Conservation (phyloP, 2,329 filamentous ascomycete genomes). For the Fusarium setosum region DNA sequence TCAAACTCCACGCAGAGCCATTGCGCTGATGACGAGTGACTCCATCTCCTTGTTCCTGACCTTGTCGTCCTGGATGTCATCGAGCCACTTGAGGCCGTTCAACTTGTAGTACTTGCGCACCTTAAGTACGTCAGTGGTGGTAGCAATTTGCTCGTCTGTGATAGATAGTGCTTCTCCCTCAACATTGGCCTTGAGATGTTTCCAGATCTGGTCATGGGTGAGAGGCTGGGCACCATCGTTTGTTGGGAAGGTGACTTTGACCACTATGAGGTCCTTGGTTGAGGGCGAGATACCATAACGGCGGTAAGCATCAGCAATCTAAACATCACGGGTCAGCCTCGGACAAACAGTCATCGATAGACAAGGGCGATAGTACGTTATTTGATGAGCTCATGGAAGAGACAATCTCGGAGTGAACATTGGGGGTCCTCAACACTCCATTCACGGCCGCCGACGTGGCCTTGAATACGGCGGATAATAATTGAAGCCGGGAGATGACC, state of each 20-base stretch:
- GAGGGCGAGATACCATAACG: constrained; percentile 82
- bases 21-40: constrained; percentile 76
- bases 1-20: constrained; percentile 68
- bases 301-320: constrained; percentile 94
- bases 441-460: constrained; percentile 76
- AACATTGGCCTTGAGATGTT: constrained; percentile 71
- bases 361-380: constrained; percentile 66
- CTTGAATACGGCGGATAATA: constrained; percentile 80
- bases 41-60: constrained; percentile 70
- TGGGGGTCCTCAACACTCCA: constrained; percentile 77
- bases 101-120: constrained; percentile 91
- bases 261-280: constrained; percentile 78
- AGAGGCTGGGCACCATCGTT: constrained; percentile 53
- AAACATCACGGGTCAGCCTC: constrained; percentile 15
- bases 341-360: neutral
- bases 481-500: constrained; percentile 78
- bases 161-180: constrained; percentile 70
- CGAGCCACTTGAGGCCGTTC: constrained; percentile 66
- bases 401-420: constrained; percentile 91
- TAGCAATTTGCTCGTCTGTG: constrained; percentile 70
- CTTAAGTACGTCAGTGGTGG: constrained; percentile 72
- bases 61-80: constrained; percentile 56
- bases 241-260: constrained; percentile 77
- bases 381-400: constrained; percentile 83
- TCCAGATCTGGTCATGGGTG: constrained; percentile 60